These are phyloP conservation scores for Colletotrichum lentis DNA, from an alignment of 2,329 filamentous ascomycete genomes.

Conservation along the genomic window DNA sequence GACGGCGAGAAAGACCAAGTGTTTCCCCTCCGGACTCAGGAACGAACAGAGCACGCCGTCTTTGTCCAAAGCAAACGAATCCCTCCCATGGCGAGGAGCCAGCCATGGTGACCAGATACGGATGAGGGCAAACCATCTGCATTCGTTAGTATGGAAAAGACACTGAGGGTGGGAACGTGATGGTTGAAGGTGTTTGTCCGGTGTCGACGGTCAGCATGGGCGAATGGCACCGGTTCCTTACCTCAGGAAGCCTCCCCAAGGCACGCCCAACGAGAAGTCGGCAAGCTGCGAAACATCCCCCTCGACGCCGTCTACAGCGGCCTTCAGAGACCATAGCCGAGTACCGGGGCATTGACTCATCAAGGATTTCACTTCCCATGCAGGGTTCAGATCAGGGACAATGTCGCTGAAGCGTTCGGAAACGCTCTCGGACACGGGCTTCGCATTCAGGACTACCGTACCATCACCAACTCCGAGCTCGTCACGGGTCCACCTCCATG, in stretches of 20 bases:
- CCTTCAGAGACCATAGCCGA: constrained; percentile 73
- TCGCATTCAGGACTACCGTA: constrained; percentile 60
- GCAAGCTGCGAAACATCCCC: constrained; percentile 66
- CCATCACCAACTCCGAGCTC: constrained; percentile 71
- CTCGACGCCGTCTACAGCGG: constrained; percentile 63
- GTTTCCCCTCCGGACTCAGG: constrained; percentile 73
- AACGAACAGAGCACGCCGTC: constrained; percentile 84
- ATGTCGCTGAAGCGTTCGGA: constrained; percentile 60
- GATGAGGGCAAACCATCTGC: constrained; percentile 82
- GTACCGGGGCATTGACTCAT: constrained; percentile 74
- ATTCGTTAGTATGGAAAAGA: constrained; percentile 36
- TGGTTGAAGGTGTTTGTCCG: not conserved
- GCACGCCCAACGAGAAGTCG: constrained; percentile 67
- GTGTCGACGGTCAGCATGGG: not conserved
- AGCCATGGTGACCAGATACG: constrained; percentile 86
- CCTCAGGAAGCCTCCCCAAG: constrained; percentile 64
- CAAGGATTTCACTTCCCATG: constrained; percentile 62
- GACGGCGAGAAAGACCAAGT: constrained; percentile 80
- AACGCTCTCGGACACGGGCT: constrained; percentile 41
- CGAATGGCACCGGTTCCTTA: constrained; percentile 46
- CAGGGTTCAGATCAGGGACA: constrained; percentile 65
- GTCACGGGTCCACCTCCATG: constrained; percentile 77
- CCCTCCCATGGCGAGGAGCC: constrained; percentile 82
- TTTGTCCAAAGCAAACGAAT: constrained; percentile 73
- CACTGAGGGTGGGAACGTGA: no score